phyloP scores from a whole-genome alignment of 73 alveolate species.

The Symbiodinium natans region DNA sequence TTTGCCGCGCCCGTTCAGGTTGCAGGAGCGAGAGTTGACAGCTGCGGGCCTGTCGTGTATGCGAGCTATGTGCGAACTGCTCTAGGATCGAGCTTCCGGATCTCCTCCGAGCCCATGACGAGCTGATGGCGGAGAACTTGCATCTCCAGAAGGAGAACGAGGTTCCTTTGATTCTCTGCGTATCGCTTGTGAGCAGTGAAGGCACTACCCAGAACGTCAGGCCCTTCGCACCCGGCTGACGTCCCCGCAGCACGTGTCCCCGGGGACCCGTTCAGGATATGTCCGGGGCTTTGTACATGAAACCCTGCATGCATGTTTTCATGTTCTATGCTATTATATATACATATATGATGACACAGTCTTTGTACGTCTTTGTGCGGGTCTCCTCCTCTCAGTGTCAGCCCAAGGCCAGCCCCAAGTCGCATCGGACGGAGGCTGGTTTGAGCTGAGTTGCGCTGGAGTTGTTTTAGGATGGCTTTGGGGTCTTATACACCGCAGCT shows the following conservation, averaged over 20 bases:
- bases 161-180: too few relatives aligned
- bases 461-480: too few relatives aligned
- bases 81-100: conserved; percentile 63
- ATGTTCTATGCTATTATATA: too few relatives aligned
- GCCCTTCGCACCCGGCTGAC: neutral
- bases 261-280: neutral
- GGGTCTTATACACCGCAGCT: too few relatives aligned
- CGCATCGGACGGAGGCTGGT: neutral
- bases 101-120: conserved; percentile 68
- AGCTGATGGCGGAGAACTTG: conserved; percentile 58
- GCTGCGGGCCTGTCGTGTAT: neutral
- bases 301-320: neutral
- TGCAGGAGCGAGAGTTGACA: conserved; percentile 27
- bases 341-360: too few relatives aligned
- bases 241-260: neutral
- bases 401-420: conserved; percentile 24
- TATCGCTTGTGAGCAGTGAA: too few relatives aligned
- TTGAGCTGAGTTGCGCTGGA: too few relatives aligned
- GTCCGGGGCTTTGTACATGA: neutral
- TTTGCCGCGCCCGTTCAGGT: conserved; percentile 69
- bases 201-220: neutral
- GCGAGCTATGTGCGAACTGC: neutral
- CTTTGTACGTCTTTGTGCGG: too few relatives aligned
- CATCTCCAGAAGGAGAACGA: conserved; percentile 65
- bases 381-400: too few relatives aligned